These are phyloP conservation scores for Pleurotus citrinopileatus DNA, from an alignment of 768 basidiomycete species.

Conservation along the genomic window DNA sequence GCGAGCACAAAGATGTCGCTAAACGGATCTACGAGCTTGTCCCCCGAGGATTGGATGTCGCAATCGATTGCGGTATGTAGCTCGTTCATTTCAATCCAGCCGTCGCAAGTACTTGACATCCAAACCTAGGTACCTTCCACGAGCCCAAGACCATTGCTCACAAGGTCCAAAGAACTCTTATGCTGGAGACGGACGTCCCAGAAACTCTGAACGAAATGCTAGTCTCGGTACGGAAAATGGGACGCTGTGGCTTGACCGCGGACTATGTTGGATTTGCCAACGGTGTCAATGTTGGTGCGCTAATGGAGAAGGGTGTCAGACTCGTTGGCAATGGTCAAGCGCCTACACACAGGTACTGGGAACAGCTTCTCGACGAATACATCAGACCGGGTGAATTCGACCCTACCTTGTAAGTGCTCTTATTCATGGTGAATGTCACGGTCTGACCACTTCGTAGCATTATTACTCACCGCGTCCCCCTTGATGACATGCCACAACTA, in stretches of 20 bases:
- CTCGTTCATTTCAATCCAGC: background rate
- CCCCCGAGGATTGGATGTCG: slow-evolving; percentile 63
- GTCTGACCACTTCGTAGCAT: slow-evolving; percentile 28
- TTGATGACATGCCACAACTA: slow-evolving; percentile 67
- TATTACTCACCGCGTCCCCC: slow-evolving; percentile 52
- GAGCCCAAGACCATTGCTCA: slow-evolving; percentile 64
- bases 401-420: slow-evolving; percentile 47
- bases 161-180: slow-evolving; percentile 65
- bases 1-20: slow-evolving; percentile 43
- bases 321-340: slow-evolving; percentile 76
- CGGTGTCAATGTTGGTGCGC: slow-evolving; percentile 64
- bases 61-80: slow-evolving; percentile 46
- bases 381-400: slow-evolving; percentile 66
- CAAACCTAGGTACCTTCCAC: slow-evolving; percentile 53
- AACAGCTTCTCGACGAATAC: slow-evolving; percentile 63
- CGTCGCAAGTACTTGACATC: background rate
- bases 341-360: slow-evolving; percentile 73
- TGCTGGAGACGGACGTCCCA: slow-evolving; percentile 73
- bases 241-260: slow-evolving; percentile 61
- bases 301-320: slow-evolving; percentile 77
- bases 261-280: slow-evolving; percentile 70
- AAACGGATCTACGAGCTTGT: slow-evolving; percentile 57
- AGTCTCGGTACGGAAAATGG: slow-evolving; percentile 49
- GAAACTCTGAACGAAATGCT: slow-evolving; percentile 58
- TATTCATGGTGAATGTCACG: background rate